Evolutionary conservation across 2,329 filamentous ascomycete genomes (phyloP), one percentile per base, ranked within the genome.

Genomic region (Incumbomyces lentus): DNA sequence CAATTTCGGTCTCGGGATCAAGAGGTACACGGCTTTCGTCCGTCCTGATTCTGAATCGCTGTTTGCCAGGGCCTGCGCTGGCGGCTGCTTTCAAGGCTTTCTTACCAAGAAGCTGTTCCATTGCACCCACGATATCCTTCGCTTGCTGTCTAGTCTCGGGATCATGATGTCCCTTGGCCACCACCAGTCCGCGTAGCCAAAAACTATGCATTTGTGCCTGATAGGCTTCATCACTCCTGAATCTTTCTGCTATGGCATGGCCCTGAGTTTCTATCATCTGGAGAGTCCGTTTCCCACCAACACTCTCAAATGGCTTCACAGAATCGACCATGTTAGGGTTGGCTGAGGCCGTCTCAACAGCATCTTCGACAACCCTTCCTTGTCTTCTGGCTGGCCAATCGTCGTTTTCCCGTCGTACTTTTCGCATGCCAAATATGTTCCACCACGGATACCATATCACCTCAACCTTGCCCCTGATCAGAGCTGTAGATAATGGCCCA

Each of bases 391-490:
- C 60, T 58, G 35, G 54, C 54, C 52, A 67, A 63, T 65, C 66
- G 65, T 51, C 62, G 51, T 50, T 64, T 61, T 67, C 42, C 59
- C 56, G 46, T 65, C 55, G 58, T 51, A 57, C 75, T 1, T 80
- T 81, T 62, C 78, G 71, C 57, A 69, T 72, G 49, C 81, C 68
- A 59, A 84, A 57, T 46, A 84, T 76, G 17, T 62, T 67, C 71
- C 64, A 78, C 50, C 53, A 74, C 2, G 86, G 87, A 68, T 78
- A 83, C 46, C 95, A 60, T 29, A 93, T 74, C 61, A 81, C 78
- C 11, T 81, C 78, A 16, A 89, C 79, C 58, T 74, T 80, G 0
- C 89, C 89, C 32, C 81, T 79, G 31, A 96, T 76, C 52, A 96
- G 62, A 46, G 76, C 78, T 53, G 78, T 78, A 18, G 84, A 83